Conservation (phyloP, 2,329 filamentous ascomycete species). For the Podosphaera fusca region DNA sequence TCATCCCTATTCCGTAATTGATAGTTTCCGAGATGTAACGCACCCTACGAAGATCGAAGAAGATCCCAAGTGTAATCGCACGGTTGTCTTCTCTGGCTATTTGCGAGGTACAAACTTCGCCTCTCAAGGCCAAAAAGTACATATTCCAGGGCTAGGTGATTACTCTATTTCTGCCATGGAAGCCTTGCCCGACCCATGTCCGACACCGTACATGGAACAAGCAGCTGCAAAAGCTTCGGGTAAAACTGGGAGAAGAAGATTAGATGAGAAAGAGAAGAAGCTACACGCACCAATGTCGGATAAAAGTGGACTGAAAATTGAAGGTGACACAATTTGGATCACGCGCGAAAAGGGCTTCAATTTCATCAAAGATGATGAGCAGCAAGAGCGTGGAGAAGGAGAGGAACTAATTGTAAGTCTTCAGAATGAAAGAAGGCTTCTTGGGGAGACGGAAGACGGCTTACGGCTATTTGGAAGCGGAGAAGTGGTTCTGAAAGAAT, state of each 20-base stretch:
- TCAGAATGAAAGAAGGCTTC: constrained; percentile 57
- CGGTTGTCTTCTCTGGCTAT: constrained; percentile 80
- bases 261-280: constrained; percentile 93
- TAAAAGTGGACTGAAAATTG: constrained; percentile 82
- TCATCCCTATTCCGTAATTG: constrained; percentile 80
- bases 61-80: constrained; percentile 72
- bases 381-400: constrained; percentile 62
- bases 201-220: constrained; percentile 77
- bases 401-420: constrained; percentile 85
- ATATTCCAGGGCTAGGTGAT: constrained; percentile 82
- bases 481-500: constrained; percentile 35
- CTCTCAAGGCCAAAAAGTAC: constrained; percentile 61
- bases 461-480: constrained; percentile 72
- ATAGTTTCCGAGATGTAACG: constrained; percentile 87
- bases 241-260: constrained; percentile 52
- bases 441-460: constrained; percentile 63
- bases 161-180: constrained; percentile 67
- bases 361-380: constrained; percentile 44
- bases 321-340: constrained; percentile 91
- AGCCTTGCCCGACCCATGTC: constrained; percentile 76
- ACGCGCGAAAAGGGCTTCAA: constrained; percentile 47
- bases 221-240: constrained; percentile 64
- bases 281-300: constrained; percentile 97
- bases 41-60: constrained; percentile 80
- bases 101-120: constrained; percentile 86